These are phyloP conservation scores for Neopestalotiopsis sp. DNA, from an alignment of 2,329 filamentous ascomycete species.

Conservation along the genomic window DNA sequence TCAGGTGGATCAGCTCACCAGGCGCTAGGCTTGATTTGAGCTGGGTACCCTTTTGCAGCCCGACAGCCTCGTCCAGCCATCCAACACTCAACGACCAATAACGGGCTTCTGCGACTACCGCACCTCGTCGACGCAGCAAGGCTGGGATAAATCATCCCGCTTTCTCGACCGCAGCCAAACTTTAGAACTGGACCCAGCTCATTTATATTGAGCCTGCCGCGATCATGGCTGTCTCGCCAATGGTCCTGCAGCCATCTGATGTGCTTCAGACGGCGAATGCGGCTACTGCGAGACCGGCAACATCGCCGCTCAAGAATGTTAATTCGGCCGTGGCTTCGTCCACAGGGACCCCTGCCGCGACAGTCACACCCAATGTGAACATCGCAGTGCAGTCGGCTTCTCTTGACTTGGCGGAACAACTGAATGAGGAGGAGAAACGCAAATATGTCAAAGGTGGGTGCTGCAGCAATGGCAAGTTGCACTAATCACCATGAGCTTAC, in stretches of 20 bases:
- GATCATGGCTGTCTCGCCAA: constrained; percentile 38
- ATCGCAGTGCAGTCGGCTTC: constrained; percentile 34
- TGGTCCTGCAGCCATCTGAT: constrained; percentile 33
- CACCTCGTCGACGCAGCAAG: constrained; percentile 15
- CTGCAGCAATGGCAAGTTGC: background rate
- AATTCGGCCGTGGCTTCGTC: constrained; percentile 46
- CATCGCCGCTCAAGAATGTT: constrained; percentile 50
- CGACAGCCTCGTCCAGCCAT: constrained; percentile 4
- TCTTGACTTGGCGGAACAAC: constrained; percentile 74
- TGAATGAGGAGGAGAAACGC: constrained; percentile 80
- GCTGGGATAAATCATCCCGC: constrained; percentile 21
- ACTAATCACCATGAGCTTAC: background rate
- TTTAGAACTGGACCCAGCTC: background rate
- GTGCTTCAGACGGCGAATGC: constrained; percentile 29
- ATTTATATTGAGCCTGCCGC: background rate
- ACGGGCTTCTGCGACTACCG: background rate
- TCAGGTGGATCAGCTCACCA: background rate
- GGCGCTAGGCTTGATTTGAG: background rate
- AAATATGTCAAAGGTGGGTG: constrained; percentile 85
- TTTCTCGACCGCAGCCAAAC: constrained; percentile 8
- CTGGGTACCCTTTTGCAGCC: constrained; percentile 4
- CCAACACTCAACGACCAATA: background rate
- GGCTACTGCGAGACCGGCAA: constrained; percentile 35
- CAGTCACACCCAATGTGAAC: constrained; percentile 32
- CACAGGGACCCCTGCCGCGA: constrained; percentile 48